Percentiles rank a stretch among this genome's conserved stretches.
These are phyloP conservation scores for Centaurea solstitialis DNA, from an alignment of 129 eudicot species.

Conservation along the genomic window DNA sequence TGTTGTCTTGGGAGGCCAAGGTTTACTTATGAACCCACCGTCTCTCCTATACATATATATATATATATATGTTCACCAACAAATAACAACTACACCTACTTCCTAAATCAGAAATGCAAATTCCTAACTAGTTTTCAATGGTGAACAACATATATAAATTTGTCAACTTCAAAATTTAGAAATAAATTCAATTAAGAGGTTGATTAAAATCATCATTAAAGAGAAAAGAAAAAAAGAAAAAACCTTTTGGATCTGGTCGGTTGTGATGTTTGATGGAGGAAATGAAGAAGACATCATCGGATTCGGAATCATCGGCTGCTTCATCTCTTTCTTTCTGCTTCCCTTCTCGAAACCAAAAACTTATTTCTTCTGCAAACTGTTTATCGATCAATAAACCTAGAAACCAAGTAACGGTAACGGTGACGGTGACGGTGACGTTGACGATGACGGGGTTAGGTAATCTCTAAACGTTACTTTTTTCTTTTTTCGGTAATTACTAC, in stretches of 20 bases:
- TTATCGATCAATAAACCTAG: conserved; percentile 14
- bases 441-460: conserved; percentile 19
- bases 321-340: conserved; percentile 25
- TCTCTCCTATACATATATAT: too few relatives aligned
- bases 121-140: background rate
- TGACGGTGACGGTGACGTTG: conserved; percentile 10
- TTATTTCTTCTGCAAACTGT: background rate
- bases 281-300: conserved; percentile 60
- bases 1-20: too few relatives aligned
- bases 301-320: conserved; percentile 70
- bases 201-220: background rate
- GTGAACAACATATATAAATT: background rate
- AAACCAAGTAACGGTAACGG: background rate
- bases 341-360: background rate
- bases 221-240: background rate
- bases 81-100: conserved; percentile 17
- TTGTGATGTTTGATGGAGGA: conserved; percentile 79
- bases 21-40: too few relatives aligned
- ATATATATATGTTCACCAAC: too few relatives aligned
- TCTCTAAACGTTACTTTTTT: too few relatives aligned
- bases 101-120: background rate
- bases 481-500: too few relatives aligned
- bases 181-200: background rate
- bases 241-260: conserved; percentile 98
- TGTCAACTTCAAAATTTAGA: too few relatives aligned